These are phyloP conservation scores for Pseudocercospora crystallina DNA, from an alignment of 2,329 filamentous ascomycete genomes.

Conservation along the genomic window DNA sequence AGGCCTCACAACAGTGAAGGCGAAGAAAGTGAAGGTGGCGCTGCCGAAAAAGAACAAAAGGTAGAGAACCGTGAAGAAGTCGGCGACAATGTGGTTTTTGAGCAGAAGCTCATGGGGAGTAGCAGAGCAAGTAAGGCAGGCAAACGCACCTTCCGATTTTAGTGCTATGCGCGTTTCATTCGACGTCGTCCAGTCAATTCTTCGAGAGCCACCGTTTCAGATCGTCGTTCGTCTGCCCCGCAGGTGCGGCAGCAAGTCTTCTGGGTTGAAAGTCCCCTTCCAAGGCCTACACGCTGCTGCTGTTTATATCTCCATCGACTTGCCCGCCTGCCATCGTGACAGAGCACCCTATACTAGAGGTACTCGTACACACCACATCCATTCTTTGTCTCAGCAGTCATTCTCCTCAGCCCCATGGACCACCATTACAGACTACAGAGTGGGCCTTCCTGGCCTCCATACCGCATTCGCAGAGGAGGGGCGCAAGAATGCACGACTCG, in stretches of 20 bases:
- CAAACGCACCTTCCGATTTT: constrained; percentile 4
- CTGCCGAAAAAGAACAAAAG: neutral
- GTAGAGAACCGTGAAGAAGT: constrained; percentile 2
- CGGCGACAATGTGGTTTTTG: constrained; percentile 6
- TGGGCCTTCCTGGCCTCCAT: constrained; percentile 4
- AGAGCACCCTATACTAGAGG: neutral
- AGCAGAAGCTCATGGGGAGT: constrained; percentile 4
- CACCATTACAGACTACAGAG: constrained; percentile 9
- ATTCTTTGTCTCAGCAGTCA: constrained; percentile 23
- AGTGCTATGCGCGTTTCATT: constrained; percentile 5
- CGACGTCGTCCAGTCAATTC: constrained; percentile 13
- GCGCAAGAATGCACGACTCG: constrained; percentile 20
- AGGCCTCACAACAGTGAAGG: constrained; percentile 1
- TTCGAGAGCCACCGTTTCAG: constrained; percentile 11
- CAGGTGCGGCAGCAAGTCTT: too few species aligned
- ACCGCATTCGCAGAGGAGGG: constrained; percentile 3
- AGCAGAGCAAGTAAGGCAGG: neutral
- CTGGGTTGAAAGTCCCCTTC: neutral
- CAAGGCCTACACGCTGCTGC: constrained; percentile 1
- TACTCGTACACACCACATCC: constrained; percentile 1
- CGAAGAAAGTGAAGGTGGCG: constrained; percentile 2
- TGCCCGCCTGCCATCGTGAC: neutral
- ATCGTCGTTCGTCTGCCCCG: constrained; percentile 10
- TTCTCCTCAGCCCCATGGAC: constrained; percentile 23
- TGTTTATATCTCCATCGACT: constrained; percentile 8